These are phyloP conservation scores for Coprinellus aureogranulatus DNA, from an alignment of 768 basidiomycete genomes.

Conservation along the genomic window DNA sequence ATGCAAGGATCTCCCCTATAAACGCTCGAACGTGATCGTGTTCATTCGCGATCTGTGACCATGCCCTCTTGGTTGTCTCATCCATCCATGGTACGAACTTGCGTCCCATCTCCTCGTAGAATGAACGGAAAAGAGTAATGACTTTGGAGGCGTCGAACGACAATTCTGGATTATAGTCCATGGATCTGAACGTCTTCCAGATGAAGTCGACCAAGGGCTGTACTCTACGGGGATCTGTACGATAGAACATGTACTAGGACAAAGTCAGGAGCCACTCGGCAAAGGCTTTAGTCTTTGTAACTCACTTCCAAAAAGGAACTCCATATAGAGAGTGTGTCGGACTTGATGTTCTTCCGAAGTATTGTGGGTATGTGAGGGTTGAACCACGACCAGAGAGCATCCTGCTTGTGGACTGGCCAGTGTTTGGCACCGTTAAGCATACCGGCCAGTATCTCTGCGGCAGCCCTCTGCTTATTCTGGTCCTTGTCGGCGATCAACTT, in stretches of 20 bases:
- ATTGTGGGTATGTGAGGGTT: constrained; percentile 62
- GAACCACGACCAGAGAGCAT: constrained; percentile 78
- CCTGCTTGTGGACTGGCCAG: constrained; percentile 74
- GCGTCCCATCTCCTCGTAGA: constrained; percentile 74
- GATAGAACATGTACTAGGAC: constrained; percentile 79
- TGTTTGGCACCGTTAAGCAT: constrained; percentile 77
- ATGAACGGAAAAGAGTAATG: constrained; percentile 63
- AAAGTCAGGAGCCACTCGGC: too few relatives aligned
- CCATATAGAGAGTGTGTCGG: constrained; percentile 79
- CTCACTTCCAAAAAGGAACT: constrained; percentile 72
- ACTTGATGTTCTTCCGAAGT: constrained; percentile 69
- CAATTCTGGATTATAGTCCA: constrained; percentile 80
- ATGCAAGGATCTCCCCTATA: constrained; percentile 72
- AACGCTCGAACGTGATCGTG: constrained; percentile 78
- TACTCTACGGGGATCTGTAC: constrained; percentile 79
- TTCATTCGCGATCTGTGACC: constrained; percentile 69
- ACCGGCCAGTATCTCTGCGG: constrained; percentile 80
- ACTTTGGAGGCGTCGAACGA: constrained; percentile 78
- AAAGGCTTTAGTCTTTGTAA: too few relatives aligned
- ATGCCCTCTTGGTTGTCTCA: constrained; percentile 61
- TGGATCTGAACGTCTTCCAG: constrained; percentile 54
- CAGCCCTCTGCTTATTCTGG: constrained; percentile 84
- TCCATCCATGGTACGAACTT: constrained; percentile 81
- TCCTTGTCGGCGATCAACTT: constrained; percentile 65
- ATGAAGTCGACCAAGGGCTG: constrained; percentile 78